A percentile compares a stretch with the other conserved stretches of the same genome.
Conservation (phyloP, 148 eudicot genomes). For the Camellia granthamiana region DNA sequence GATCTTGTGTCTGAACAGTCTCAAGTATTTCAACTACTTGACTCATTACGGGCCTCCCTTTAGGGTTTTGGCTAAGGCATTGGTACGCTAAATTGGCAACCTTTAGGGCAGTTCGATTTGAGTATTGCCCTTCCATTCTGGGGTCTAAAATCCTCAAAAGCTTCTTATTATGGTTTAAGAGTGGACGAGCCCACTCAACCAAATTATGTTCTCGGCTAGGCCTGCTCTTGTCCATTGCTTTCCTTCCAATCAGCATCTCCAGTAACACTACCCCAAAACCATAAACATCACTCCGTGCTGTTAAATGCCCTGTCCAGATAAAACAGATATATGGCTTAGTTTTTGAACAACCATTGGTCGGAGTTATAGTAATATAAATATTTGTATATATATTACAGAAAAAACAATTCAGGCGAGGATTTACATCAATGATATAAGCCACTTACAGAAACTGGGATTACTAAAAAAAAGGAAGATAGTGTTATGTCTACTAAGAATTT, state of each 20-base stretch:
- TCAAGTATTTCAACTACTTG: slow-evolving; percentile 76
- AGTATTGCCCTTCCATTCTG: slow-evolving; percentile 80
- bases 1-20: slow-evolving; percentile 42
- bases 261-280: slow-evolving; percentile 86
- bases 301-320: slow-evolving; percentile 61
- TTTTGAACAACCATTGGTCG: background rate
- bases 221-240: slow-evolving; percentile 76
- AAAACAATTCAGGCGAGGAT: background rate
- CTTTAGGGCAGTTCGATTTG: slow-evolving; percentile 53
- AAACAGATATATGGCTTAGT: background rate
- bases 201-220: slow-evolving; percentile 78
- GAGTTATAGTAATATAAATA: background rate
- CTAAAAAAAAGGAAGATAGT: background rate
- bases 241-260: slow-evolving; percentile 83
- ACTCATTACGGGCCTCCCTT: slow-evolving; percentile 78
- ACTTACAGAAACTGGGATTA: background rate
- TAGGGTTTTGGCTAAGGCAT: slow-evolving; percentile 84
- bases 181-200: slow-evolving; percentile 85
- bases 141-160: slow-evolving; percentile 62
- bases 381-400: background rate
- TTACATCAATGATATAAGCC: background rate
- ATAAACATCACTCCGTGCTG: slow-evolving; percentile 82
- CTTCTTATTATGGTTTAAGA: slow-evolving; percentile 70
- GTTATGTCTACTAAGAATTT: too few species aligned
- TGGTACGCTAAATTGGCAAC: slow-evolving; percentile 74